Evolutionary conservation across 306 rosid genomes (phyloP).

Genomic region (Fagus sylvatica): DNA sequence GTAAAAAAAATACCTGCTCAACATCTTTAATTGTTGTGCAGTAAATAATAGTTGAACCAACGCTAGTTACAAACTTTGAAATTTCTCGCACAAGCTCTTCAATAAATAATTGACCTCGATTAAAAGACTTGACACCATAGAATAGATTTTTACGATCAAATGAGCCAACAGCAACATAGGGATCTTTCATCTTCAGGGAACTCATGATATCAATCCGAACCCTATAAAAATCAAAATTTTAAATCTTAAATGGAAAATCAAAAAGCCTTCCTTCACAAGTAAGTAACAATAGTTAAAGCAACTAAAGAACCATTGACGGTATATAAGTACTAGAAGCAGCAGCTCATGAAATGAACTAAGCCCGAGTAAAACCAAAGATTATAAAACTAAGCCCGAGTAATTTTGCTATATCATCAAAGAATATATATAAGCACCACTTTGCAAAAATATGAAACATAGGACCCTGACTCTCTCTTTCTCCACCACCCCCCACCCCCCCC

Average conservation of each 20-base stretch:
- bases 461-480: background rate
- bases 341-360: background rate
- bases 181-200: constrained; percentile 76
- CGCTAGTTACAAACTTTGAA: constrained; percentile 49
- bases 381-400: background rate
- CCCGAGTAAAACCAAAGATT: background rate
- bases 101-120: constrained; percentile 56
- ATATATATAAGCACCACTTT: no score
- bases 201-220: constrained; percentile 69
- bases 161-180: constrained; percentile 68
- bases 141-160: constrained; percentile 84
- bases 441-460: no score
- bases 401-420: no score
- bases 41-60: constrained; percentile 81
- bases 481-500: background rate
- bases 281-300: constrained; percentile 9
- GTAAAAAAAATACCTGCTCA: constrained; percentile 58
- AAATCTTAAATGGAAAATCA: constrained; percentile 1
- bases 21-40: constrained; percentile 90
- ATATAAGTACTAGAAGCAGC: background rate
- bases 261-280: constrained; percentile 6
- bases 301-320: background rate
- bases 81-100: constrained; percentile 67
- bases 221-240: constrained; percentile 46
- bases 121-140: constrained; percentile 77